These are phyloP conservation scores for Ceratocystis diversiconidia DNA, from an alignment of 2,329 filamentous ascomycete genomes.

Conservation along the genomic window DNA sequence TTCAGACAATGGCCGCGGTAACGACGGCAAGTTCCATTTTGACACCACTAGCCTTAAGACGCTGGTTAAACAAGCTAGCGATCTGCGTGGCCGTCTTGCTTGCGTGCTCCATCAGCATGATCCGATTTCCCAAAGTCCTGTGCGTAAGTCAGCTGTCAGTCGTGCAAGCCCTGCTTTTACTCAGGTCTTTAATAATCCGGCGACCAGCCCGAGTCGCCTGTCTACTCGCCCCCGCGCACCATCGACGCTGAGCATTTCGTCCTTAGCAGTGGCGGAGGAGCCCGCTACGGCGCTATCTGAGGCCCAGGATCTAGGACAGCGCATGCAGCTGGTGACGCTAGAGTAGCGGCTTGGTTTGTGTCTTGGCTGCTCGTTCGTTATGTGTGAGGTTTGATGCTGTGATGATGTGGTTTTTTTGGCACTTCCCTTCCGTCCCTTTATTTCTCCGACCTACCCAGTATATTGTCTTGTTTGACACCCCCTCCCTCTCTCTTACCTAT, in stretches of 20 bases:
- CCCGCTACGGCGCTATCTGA: neutral
- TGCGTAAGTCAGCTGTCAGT: slow-evolving; percentile 32
- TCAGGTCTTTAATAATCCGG: slow-evolving; percentile 49
- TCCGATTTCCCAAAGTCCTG: slow-evolving; percentile 30
- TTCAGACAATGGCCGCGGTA: slow-evolving; percentile 24
- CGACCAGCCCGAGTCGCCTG: slow-evolving; percentile 19
- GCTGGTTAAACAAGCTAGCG: slow-evolving; percentile 47
- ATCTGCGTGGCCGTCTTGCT: slow-evolving; percentile 44
- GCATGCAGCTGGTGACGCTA: slow-evolving; percentile 53
- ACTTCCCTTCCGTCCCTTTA: neutral
- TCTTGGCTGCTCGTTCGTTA: neutral
- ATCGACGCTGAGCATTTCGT: slow-evolving; percentile 2
- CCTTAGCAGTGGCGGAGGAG: neutral
- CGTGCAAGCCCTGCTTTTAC: slow-evolving; percentile 48
- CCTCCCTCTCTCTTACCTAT: no score
- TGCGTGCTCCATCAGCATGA: slow-evolving; percentile 47
- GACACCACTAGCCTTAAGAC: slow-evolving; percentile 55
- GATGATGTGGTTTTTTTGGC: neutral
- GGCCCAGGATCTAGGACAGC: slow-evolving; percentile 20
- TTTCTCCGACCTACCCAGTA: slow-evolving; percentile 14
- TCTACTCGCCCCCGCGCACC: neutral
- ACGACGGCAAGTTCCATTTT: slow-evolving; percentile 44
- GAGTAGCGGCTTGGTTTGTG: slow-evolving; percentile 26
- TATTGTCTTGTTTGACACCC: neutral
- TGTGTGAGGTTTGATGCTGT: neutral